Evolutionary conservation across 371 early-diverging fungal species (phyloP).

Genomic region (Coemansia linderi): DNA sequence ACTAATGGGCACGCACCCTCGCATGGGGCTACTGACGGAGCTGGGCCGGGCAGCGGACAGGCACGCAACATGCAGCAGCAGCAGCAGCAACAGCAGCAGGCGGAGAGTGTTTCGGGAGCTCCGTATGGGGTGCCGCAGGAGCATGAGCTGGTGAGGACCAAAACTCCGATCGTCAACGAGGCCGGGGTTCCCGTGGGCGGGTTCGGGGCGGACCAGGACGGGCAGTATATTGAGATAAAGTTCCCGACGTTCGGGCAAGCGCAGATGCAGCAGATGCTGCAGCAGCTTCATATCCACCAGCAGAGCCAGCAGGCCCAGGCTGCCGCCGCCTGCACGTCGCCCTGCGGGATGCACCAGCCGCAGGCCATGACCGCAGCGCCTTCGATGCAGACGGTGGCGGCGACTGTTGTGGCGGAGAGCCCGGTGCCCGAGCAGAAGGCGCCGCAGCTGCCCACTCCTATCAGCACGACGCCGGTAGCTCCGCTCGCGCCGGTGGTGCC

Average conservation of each 20-base stretch:
- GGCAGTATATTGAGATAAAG: slow-evolving; percentile 53
- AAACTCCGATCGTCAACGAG: slow-evolving; percentile 37
- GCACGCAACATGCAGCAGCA: neutral
- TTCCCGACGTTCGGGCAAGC: slow-evolving; percentile 51
- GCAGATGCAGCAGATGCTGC: slow-evolving; percentile 51
- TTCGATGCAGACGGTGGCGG: slow-evolving; percentile 5
- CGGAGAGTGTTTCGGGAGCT: neutral
- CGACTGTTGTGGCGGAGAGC: neutral
- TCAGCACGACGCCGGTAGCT: slow-evolving; percentile 23
- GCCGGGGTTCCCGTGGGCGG: slow-evolving; percentile 37
- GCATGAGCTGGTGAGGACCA: slow-evolving; percentile 1
- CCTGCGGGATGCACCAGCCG: slow-evolving; percentile 4
- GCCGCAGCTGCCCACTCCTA: slow-evolving; percentile 21
- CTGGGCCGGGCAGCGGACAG: neutral
- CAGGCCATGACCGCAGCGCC: slow-evolving; percentile 4
- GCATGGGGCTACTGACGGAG: neutral
- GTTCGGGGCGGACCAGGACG: slow-evolving; percentile 43
- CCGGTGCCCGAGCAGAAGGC: slow-evolving; percentile 5
- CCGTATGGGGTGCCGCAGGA: slow-evolving; percentile 7
- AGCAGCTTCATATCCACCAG: slow-evolving; percentile 44
- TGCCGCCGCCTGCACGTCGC: neutral
- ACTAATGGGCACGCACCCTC: slow-evolving; percentile 13
- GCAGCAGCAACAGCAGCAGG: neutral
- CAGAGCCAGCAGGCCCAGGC: slow-evolving; percentile 4
- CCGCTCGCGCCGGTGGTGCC: neutral